Conservation (phyloP, 1,284 basidiomycete genomes). For the Ustilago loliicola region DNA sequence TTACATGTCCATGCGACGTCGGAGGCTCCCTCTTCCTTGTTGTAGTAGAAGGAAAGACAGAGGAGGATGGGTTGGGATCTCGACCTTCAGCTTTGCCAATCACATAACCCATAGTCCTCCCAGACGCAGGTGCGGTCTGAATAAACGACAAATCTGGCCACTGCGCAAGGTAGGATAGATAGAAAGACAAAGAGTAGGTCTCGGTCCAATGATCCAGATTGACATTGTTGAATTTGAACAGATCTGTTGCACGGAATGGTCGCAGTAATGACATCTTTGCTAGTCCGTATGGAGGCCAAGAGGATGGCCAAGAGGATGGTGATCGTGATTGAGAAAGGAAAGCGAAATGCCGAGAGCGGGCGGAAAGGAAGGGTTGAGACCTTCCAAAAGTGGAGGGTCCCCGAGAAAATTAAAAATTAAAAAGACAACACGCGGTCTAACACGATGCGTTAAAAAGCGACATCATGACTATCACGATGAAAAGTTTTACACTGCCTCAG, state of each 20-base stretch:
- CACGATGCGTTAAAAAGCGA: too few relatives aligned
- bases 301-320: too few relatives aligned
- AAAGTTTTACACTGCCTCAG: too few relatives aligned
- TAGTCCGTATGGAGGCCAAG: not conserved
- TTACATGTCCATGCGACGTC: conserved; percentile 77
- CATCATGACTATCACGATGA: too few relatives aligned
- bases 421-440: not conserved
- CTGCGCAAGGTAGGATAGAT: conserved; percentile 84
- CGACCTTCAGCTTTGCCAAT: conserved; percentile 66
- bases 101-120: conserved; percentile 58
- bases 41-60: conserved; percentile 8
- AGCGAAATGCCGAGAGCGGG: not conserved
- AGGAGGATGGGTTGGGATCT: conserved; percentile 23
- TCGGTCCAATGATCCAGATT: conserved; percentile 95
- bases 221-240: conserved; percentile 93
- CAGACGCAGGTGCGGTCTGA: conserved; percentile 77
- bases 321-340: not conserved
- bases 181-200: conserved; percentile 88
- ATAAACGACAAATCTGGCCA: conserved; percentile 91
- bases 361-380: not conserved
- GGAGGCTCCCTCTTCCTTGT: conserved; percentile 23
- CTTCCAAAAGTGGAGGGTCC: conserved; percentile 7
- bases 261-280: conserved; percentile 81
- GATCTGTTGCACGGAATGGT: conserved; percentile 85
- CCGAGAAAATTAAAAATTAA: not conserved